phyloP scores from a whole-genome alignment of 257 asterid species.

The Ligustrum vulgare region DNA sequence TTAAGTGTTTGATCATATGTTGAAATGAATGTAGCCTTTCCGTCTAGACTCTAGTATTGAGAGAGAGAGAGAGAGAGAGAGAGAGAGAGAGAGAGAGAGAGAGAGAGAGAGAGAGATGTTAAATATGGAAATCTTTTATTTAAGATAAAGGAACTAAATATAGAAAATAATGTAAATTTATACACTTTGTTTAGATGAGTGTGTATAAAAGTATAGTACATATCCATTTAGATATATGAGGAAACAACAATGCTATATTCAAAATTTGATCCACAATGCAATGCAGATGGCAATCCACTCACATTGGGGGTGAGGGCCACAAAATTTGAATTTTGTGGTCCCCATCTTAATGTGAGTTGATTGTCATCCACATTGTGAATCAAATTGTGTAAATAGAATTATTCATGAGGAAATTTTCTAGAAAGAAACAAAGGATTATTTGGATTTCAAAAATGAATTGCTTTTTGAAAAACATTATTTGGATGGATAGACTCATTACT shows the following conservation, averaged over 20 bases:
- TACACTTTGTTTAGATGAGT: conserved; percentile 1
- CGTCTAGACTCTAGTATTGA: background rate
- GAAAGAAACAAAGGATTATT: background rate
- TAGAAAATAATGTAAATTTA: background rate
- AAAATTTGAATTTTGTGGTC: no score
- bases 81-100: background rate
- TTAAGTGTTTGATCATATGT: conserved; percentile 34
- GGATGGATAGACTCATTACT: background rate
- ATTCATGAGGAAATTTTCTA: background rate
- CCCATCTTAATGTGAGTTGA: no score
- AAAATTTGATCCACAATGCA: no score
- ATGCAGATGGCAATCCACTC: no score
- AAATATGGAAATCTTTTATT: background rate
- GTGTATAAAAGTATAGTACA: background rate
- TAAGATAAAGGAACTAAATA: background rate
- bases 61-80: background rate
- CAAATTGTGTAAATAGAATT: no score
- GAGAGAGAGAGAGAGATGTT: background rate
- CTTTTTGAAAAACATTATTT: background rate
- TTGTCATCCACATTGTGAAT: no score
- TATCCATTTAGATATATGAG: background rate
- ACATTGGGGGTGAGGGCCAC: no score
- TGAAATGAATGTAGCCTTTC: conserved; percentile 16
- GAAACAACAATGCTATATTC: no score
- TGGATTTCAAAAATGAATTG: background rate